Base-by-base conservation (phyloP, 345 rosid genomes). In the Tarenaya hassleriana region DNA sequence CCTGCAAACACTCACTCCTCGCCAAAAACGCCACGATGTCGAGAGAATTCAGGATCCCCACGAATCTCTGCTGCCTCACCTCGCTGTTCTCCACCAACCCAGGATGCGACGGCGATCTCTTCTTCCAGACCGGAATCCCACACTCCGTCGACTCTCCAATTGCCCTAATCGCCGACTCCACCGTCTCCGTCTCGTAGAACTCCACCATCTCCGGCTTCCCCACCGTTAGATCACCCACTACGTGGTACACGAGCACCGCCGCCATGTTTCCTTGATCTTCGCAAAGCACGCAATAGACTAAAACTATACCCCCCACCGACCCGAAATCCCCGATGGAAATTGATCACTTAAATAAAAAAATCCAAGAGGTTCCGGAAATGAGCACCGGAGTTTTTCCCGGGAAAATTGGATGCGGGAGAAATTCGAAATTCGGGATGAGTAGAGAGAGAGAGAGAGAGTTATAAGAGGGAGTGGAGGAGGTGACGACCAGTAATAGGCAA, bases 121-220 rank as follows among this genome's bases (percentile, higher is more conserved):
- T 85, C 85, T 72, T 81, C 98, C 98, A 92, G 7, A 92, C 86
- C 0, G 96, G 94, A 59, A 92, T 83, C 39, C 98, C 97, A 29
- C 95, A 84, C 66, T 92, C 95, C 0, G 97, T 81, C 7, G 94
- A 83, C 54, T 81, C 94, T 5, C 97, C 83, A 3, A 92, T 92
- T 0, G 97, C 95, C 54, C 71, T 52, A 24, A 88, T 81, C 4
- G 98, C 98, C 2, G 83, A 70, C 68, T 85, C 98, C 18, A 92
- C 75, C 10, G 86, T 88, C 77, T 83, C 95, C 3, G 86, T 76
- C 71, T 92, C 97, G 27, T 50, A 63, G 53, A 92, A 88, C 67
- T 92, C 98, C 11, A 71, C 79, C 69, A 88, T 69, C 67, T 88
- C 98, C n/a, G 97, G 98, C 78, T 92, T 92, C 58, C 97, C 98